Base-by-base conservation (phyloP, 2,329 filamentous ascomycete species). In the Pleurostoma richardsiae region DNA sequence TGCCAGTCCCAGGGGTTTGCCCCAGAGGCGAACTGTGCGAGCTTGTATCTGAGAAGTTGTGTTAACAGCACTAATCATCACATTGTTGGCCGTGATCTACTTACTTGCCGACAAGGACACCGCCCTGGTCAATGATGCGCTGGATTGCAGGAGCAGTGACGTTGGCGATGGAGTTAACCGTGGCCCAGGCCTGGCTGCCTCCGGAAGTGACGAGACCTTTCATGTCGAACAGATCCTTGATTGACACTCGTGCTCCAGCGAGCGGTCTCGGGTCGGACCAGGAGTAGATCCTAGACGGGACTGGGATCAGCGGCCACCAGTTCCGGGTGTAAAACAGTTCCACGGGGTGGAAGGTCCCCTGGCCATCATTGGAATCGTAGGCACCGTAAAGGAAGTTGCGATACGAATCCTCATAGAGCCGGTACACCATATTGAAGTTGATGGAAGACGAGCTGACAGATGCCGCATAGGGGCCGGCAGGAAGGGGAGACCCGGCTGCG, bases 231-330 rank as follows among this genome's bases (percentile, higher is more conserved):
- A 66, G 48, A 41, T 68, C 65, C 45, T 68, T 68, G 46, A 68
- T 57, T 1, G 58, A 60, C 10, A 67, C 52, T 2, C 68, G 58
- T 5, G 49, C 47, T 5, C 65, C 65, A 1, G 60, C 63, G 5
- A 68, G 48, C 0, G 65, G 63, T 28, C 63, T 56, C 3, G 56
- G 29, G 40, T 69, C 66, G 3, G 44, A 55, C 56, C 56, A 61
- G 30, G 51, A 53, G 53, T 71, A 70, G 7, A 70, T 57, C 1
- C 67, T 58, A 0, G 67, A 70, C 2, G 68, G 67, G 1, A 70
- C 66, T 0, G 57, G 56, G 40, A 59, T 56, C 59, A 60, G 46
- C 48, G 56, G 54, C 36, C 52, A 52, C 56, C 54, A 58, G 42
- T 50, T 52, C 4, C 50, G 46, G 27, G 51, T 42, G 31, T 47